These are phyloP conservation scores for Penicillium verhagenii DNA, from an alignment of 495 filamentous ascomycete genomes.

Conservation along the genomic window DNA sequence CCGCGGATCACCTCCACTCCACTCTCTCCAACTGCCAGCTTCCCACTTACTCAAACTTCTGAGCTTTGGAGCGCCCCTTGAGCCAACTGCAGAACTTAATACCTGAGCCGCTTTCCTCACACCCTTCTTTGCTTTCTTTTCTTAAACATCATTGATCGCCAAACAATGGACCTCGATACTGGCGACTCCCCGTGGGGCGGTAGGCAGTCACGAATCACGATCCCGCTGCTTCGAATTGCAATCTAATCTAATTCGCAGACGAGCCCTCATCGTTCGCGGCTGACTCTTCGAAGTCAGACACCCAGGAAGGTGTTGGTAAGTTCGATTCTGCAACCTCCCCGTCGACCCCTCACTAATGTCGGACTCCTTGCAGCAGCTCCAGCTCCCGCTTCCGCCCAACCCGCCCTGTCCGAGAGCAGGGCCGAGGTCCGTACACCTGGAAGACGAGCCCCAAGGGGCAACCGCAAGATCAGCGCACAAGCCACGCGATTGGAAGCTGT, in stretches of 20 bases:
- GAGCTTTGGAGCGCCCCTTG: slow-evolving; percentile 9
- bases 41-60: slow-evolving; percentile 14
- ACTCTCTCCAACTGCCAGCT: slow-evolving; percentile 30
- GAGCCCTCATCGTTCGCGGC: slow-evolving; percentile 55
- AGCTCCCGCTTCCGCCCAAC: slow-evolving; percentile 15
- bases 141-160: slow-evolving; percentile 2
- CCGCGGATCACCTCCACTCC: slow-evolving; percentile 36
- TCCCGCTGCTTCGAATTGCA: slow-evolving; percentile 32
- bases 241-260: slow-evolving; percentile 41
- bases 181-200: slow-evolving; percentile 73
- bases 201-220: slow-evolving; percentile 44
- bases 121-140: slow-evolving; percentile 2
- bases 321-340: slow-evolving; percentile 13
- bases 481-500: slow-evolving; percentile 82
- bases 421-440: slow-evolving; percentile 46
- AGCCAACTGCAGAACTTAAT: slow-evolving; percentile 4
- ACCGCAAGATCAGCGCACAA: slow-evolving; percentile 75
- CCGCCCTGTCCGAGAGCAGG: slow-evolving; percentile 33
- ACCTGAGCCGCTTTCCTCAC: slow-evolving; percentile 6
- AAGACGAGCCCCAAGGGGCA: slow-evolving; percentile 55
- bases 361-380: slow-evolving; percentile 29
- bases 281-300: slow-evolving; percentile 21
- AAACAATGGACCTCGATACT: slow-evolving; percentile 60
- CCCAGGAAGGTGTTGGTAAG: slow-evolving; percentile 33
- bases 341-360: slow-evolving; percentile 32